Percentiles rank a stretch among this genome's conserved stretches.
These are phyloP conservation scores for Ceratocystis colombiana DNA, from an alignment of 2,329 filamentous ascomycete genomes.

Conservation along the genomic window DNA sequence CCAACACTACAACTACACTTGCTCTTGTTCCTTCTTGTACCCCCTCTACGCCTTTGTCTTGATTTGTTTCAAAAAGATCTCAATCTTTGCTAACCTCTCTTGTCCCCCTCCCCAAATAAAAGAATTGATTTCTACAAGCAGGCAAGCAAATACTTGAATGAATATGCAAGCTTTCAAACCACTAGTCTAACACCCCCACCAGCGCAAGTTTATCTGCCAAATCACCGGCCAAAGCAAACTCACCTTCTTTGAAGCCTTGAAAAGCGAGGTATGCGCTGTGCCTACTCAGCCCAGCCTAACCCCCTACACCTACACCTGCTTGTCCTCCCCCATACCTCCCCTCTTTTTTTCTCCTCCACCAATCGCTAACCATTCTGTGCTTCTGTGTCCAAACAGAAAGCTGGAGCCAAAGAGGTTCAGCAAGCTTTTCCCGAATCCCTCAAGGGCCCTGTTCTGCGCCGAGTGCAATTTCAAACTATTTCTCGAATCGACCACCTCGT, in stretches of 20 bases:
- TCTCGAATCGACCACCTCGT: constrained; percentile 77
- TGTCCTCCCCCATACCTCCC: too few species aligned
- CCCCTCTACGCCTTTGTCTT: constrained; percentile 21
- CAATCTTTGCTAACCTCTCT: constrained; percentile 6
- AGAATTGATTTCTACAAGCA: constrained; percentile 93
- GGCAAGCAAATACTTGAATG: constrained; percentile 40
- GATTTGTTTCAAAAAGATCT: background rate
- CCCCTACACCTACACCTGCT: constrained; percentile 5
- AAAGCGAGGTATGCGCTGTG: constrained; percentile 65
- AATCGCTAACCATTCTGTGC: constrained; percentile 9
- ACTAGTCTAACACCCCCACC: constrained; percentile 23
- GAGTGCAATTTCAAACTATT: constrained; percentile 81
- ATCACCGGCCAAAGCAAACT: constrained; percentile 88
- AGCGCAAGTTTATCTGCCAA: constrained; percentile 88
- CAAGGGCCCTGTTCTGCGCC: constrained; percentile 79
- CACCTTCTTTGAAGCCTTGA: constrained; percentile 83
- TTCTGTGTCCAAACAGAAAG: constrained; percentile 42
- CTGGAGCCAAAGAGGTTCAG: constrained; percentile 79
- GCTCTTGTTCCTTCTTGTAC: background rate
- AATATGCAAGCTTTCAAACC: background rate
- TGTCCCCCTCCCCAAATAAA: constrained; percentile 30
- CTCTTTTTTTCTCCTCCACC: constrained; percentile 4
- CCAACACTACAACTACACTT: background rate
- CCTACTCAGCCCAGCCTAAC: constrained; percentile 26
- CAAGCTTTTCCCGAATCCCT: constrained; percentile 83